A percentile compares a stretch with the other conserved stretches of the same genome.
phyloP scores from a whole-genome alignment of 2,329 filamentous ascomycete species.

The Neofusicoccum cordaticola region DNA sequence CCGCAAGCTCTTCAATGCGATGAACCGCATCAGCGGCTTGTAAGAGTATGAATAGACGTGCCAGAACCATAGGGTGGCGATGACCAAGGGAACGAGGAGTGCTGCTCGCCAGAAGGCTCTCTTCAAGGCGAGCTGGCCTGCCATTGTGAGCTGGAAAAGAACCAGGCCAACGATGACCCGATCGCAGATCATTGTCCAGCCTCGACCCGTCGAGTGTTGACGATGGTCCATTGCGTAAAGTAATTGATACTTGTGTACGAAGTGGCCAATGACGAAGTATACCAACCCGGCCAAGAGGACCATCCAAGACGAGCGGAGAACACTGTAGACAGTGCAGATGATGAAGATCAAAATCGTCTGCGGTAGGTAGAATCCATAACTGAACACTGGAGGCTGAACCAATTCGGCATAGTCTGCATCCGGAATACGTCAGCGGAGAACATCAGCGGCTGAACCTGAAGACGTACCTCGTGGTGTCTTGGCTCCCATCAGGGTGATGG shows the following conservation, averaged over 20 bases:
- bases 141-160: conserved; percentile 88
- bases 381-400: conserved; percentile 78
- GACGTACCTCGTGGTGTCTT: conserved; percentile 70
- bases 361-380: conserved; percentile 93
- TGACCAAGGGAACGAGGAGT: conserved; percentile 71
- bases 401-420: conserved; percentile 72
- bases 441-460: not conserved
- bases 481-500: conserved; percentile 72
- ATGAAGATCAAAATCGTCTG: conserved; percentile 92
- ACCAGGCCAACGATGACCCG: conserved; percentile 81
- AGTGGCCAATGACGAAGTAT: conserved; percentile 81
- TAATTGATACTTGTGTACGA: conserved; percentile 95
- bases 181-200: conserved; percentile 96
- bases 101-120: conserved; percentile 70
- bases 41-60: conserved; percentile 79
- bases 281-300: conserved; percentile 78
- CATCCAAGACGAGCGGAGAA: conserved; percentile 74
- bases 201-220: conserved; percentile 86
- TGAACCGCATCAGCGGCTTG: conserved; percentile 85
- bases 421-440: not conserved
- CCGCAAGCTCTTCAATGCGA: conserved; percentile 82
- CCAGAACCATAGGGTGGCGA: conserved; percentile 83
- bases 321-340: conserved; percentile 91
- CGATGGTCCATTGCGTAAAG: conserved; percentile 98
- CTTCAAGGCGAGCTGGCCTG: conserved; percentile 75